Evolutionary conservation across 139 green algal genomes (phyloP), one percentile per base, ranked within the genome.

Genomic region (Chlorella sp.): DNA sequence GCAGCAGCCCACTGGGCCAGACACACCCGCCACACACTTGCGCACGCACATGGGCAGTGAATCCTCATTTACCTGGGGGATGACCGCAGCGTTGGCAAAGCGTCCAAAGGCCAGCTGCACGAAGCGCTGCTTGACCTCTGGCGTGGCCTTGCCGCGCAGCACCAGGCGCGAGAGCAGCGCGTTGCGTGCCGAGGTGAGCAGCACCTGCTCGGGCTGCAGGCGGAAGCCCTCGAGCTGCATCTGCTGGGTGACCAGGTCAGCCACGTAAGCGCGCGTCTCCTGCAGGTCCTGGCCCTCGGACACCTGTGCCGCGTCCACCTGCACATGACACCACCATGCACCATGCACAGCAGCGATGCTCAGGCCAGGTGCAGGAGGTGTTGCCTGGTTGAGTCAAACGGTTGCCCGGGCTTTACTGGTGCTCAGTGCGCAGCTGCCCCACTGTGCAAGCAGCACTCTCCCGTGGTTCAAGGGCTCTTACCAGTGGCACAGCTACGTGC

Each of bases 131-230:
- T 62, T 22, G 0, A 77, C 73, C 49, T 85, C 84, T 0, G 69
- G 31, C n/a, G 35, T 50, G 1, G 81, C 80, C 3, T 70, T 63
- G 26, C 72, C 71, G 26, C 34, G 14, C 33, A 92, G 83, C 64
- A 92, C 76, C 31, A 91, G 80, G 42, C 89, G 84, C 1, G 86
- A 76, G 33, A 90, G 77, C 62, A 92, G 79, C 2, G 87, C 89
- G 26, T 92, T 85, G 50, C 84, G 86, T 0, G 84, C 86, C 0
- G 84, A 91, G 27, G 92, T 35, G 72, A 92, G 80, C 70, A 93
- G 67, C 5, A 91, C 89, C 84, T 93, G 86, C 1, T 92, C 80
- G 5, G 88, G 84, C 59, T 74, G 62, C 51, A 84, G 74, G 17
- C 59, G 67, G 76, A 86, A 89, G 34, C 71, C 73, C 14, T 75